Conservation (phyloP, 495 filamentous ascomycete species). For the Jackrogersella minutella region DNA sequence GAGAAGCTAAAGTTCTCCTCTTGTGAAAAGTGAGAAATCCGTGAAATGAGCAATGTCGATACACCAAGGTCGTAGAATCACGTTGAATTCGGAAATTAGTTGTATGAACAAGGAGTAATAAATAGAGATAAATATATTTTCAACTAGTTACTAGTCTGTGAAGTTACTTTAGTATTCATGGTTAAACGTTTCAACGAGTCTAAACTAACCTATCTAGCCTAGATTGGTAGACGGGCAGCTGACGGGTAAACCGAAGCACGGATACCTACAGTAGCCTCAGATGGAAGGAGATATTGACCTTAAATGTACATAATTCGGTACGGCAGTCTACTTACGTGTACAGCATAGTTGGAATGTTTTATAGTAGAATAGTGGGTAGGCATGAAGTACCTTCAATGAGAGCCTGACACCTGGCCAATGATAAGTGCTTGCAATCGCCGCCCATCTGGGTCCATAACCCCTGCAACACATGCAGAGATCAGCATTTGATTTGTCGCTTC, state of each 20-base stretch:
- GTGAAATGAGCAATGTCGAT: background rate
- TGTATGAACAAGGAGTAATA: no score
- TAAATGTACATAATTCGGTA: background rate
- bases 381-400: conserved; percentile 15
- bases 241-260: background rate
- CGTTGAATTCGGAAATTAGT: background rate
- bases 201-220: background rate
- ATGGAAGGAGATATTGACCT: conserved; percentile 25
- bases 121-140: no score
- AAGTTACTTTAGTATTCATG: background rate
- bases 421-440: conserved; percentile 3
- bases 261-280: conserved; percentile 20
- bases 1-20: no score
- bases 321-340: conserved; percentile 6
- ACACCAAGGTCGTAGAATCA: background rate
- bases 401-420: conserved; percentile 19
- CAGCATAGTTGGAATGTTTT: background rate
- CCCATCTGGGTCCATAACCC: conserved; percentile 23
- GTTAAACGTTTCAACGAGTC: background rate
- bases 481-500: conserved; percentile 27
- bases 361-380: conserved; percentile 5
- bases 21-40: background rate
- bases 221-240: background rate
- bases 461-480: conserved; percentile 16
- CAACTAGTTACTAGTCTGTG: no score